A percentile compares a stretch with the other conserved stretches of the same genome.
Evolutionary conservation across 768 basidiomycete genomes (phyloP).

Genomic region (Dioszegia aurantiaca): DNA sequence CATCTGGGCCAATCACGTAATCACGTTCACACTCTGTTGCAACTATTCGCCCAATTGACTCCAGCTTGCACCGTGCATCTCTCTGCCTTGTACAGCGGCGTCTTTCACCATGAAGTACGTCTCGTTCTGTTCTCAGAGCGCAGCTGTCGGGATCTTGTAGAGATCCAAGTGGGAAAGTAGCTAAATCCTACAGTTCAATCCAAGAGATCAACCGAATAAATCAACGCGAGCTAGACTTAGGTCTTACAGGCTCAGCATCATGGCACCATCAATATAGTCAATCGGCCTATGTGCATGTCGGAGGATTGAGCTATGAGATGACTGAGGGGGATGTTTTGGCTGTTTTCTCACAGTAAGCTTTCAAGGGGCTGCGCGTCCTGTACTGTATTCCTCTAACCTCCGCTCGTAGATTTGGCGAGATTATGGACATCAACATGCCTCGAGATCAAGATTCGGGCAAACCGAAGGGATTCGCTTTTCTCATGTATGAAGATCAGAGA

Average conservation of each 20-base stretch:
- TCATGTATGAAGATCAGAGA: constrained; percentile 99
- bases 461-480: constrained; percentile 84
- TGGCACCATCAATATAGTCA: constrained; percentile 99
- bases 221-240: constrained; percentile 78
- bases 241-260: constrained; percentile 58
- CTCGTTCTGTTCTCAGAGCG: too few relatives aligned
- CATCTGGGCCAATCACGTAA: too few relatives aligned
- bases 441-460: constrained; percentile 91
- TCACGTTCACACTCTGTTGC: too few relatives aligned
- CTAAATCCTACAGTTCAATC: constrained; percentile 69
- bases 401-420: constrained; percentile 78
- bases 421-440: constrained; percentile 91
- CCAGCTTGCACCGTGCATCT: too few relatives aligned
- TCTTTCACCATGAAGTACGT: constrained; percentile 23
- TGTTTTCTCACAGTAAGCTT: constrained; percentile 90
- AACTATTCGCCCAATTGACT: too few relatives aligned
- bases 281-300: constrained; percentile 91
- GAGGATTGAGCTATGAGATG: constrained; percentile 79
- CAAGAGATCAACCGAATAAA: constrained; percentile 93
- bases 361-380: neutral
- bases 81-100: too few relatives aligned
- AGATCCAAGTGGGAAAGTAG: neutral
- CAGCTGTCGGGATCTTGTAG: too few relatives aligned
- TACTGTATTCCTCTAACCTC: neutral
- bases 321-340: constrained; percentile 97